Percentiles rank a stretch among this genome's conserved stretches.
These are phyloP conservation scores for Gynandropsis gynandra DNA, from an alignment of 345 rosid species.

Conservation along the genomic window DNA sequence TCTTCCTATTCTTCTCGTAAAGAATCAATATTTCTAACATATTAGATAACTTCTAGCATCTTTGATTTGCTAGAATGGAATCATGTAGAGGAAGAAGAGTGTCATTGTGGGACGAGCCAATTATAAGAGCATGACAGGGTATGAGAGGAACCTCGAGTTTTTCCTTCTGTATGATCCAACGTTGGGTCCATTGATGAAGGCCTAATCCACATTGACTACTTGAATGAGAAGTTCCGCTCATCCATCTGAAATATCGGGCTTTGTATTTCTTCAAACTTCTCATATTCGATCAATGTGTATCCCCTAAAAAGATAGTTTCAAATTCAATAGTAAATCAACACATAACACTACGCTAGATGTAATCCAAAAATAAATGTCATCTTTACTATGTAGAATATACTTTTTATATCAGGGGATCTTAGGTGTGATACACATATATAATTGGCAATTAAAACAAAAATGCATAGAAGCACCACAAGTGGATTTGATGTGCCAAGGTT, in stretches of 20 bases:
- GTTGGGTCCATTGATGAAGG: slow-evolving; percentile 46
- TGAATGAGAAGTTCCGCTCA: slow-evolving; percentile 51
- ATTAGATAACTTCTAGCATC: too few relatives aligned
- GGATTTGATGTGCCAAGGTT: too few relatives aligned
- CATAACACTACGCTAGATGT: too few relatives aligned
- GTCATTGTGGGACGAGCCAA: too few relatives aligned
- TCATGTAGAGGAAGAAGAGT: too few relatives aligned
- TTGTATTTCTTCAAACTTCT: slow-evolving; percentile 63
- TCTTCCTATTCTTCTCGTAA: too few relatives aligned
- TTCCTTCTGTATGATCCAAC: neutral
- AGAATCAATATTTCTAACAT: too few relatives aligned
- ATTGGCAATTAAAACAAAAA: too few relatives aligned
- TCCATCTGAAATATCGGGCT: slow-evolving; percentile 54
- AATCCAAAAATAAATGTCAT: neutral
- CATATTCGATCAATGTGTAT: slow-evolving; percentile 72
- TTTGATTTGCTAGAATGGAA: too few relatives aligned
- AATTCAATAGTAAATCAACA: neutral
- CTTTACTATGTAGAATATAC: neutral
- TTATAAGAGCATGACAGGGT: neutral
- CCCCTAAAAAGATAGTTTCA: slow-evolving; percentile 41
- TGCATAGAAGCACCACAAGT: too few relatives aligned
- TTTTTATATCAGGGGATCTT: too few relatives aligned
- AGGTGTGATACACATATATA: too few relatives aligned
- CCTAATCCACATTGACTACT: slow-evolving; percentile 16
- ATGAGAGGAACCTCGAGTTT: neutral